These are phyloP conservation scores for Xylaria venustula DNA, from an alignment of 495 filamentous ascomycete species.

Conservation along the genomic window DNA sequence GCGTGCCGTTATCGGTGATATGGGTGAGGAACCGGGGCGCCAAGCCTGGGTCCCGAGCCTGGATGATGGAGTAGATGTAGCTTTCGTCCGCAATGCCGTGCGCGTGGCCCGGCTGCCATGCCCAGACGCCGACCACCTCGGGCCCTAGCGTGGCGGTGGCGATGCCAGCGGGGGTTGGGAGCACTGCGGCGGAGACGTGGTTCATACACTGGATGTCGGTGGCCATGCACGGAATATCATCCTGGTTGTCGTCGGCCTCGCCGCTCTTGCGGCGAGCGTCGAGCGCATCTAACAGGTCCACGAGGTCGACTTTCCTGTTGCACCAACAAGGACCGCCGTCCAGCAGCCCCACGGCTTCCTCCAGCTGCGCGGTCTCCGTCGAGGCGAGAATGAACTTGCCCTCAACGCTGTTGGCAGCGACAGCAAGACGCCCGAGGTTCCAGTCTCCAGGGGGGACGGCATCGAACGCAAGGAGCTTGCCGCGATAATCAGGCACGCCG, in stretches of 20 bases:
- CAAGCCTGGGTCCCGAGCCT: constrained; percentile 23
- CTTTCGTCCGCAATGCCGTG: constrained; percentile 11
- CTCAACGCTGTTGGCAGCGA: not conserved
- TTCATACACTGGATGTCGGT: constrained; percentile 13
- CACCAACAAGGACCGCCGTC: constrained; percentile 1
- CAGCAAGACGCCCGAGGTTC: constrained; percentile 12
- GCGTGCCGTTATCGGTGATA: constrained; percentile 31
- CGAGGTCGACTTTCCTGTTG: constrained; percentile 7
- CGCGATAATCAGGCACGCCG: constrained; percentile 3
- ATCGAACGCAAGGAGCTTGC: constrained; percentile 7
- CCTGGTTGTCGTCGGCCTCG: constrained; percentile 1
- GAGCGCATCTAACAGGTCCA: constrained; percentile 6
- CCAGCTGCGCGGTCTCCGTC: constrained; percentile 7
- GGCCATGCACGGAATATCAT: no score
- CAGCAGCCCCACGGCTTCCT: constrained; percentile 1
- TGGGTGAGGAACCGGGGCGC: constrained; percentile 37
- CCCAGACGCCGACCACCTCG: constrained; percentile 12
- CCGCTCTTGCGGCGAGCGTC: constrained; percentile 6
- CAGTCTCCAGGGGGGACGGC: constrained; percentile 10
- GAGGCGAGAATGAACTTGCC: constrained; percentile 12
- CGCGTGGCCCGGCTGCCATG: constrained; percentile 10
- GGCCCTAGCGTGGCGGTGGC: constrained; percentile 2
- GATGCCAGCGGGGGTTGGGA: constrained; percentile 4
- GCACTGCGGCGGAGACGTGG: constrained; percentile 5
- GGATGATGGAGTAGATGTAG: constrained; percentile 8